These are phyloP conservation scores for Keithomyces neogunnii DNA, from an alignment of 2,329 filamentous ascomycete genomes.

Conservation along the genomic window DNA sequence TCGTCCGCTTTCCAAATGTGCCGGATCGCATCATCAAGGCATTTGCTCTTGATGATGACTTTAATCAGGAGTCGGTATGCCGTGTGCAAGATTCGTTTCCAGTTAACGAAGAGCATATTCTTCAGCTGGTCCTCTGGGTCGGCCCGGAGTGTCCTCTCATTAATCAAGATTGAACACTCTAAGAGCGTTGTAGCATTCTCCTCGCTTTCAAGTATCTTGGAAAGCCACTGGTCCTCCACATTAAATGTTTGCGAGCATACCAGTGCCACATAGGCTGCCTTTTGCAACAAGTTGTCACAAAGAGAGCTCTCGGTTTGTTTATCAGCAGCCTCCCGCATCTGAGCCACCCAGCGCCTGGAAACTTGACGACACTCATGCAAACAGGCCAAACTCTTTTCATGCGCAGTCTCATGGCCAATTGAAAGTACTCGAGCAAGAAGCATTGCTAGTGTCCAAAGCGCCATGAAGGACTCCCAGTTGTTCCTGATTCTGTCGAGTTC, in stretches of 20 bases:
- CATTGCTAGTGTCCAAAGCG: background rate
- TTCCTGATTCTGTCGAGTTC: background rate
- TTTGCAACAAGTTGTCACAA: background rate
- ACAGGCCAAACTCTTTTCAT: background rate
- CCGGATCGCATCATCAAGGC: background rate
- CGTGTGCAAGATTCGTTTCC: background rate
- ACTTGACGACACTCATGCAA: background rate
- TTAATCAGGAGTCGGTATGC: background rate
- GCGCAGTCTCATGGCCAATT: background rate
- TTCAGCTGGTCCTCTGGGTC: background rate
- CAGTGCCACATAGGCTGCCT: background rate
- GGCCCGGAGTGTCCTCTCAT: background rate
- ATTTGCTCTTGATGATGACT: background rate
- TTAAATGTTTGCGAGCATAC: background rate
- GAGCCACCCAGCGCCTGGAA: background rate
- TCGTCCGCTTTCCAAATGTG: background rate
- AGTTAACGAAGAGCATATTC: background rate
- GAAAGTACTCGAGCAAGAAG: background rate
- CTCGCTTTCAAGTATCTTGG: background rate
- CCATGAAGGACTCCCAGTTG: constrained; percentile 5
- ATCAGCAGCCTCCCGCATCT: background rate
- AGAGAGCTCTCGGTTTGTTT: background rate
- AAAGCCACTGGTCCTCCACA: background rate
- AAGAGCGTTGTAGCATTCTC: background rate
- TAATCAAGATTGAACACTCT: background rate